These are phyloP conservation scores for Linum usitatissimum DNA, from an alignment of 345 rosid genomes.

Conservation along the genomic window DNA sequence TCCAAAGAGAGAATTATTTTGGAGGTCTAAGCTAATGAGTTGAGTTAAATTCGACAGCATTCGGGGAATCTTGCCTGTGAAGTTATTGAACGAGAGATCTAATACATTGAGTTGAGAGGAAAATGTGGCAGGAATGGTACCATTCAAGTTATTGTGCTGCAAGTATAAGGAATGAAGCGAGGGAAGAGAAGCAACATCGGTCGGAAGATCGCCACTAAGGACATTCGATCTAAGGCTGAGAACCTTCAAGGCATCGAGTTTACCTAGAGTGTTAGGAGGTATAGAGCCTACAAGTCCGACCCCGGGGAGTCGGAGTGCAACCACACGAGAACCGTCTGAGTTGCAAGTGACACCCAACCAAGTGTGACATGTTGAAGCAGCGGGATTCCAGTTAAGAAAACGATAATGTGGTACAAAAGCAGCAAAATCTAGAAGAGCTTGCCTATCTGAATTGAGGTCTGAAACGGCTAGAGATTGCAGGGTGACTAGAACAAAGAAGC, in stretches of 20 bases:
- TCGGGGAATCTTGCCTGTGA: conserved; percentile 44
- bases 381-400: conserved; percentile 45
- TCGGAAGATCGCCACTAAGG: conserved; percentile 52
- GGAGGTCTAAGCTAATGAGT: conserved; percentile 44
- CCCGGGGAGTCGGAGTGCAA: conserved; percentile 53
- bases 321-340: conserved; percentile 26
- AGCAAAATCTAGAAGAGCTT: conserved; percentile 49
- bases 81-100: conserved; percentile 57
- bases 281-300: conserved; percentile 55
- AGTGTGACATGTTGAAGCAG: conserved; percentile 28
- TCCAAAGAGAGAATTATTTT: conserved; percentile 52
- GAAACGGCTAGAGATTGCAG: no score
- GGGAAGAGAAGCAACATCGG: conserved; percentile 48
- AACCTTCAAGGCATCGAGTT: conserved; percentile 42
- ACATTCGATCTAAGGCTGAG: conserved; percentile 69
- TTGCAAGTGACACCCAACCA: conserved; percentile 65
- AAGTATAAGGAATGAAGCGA: conserved; percentile 47
- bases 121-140: conserved; percentile 28
- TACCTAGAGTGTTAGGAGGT: conserved; percentile 40
- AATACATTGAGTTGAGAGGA: conserved; percentile 37
- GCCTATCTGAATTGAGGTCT: conserved; percentile 18
- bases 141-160: conserved; percentile 57
- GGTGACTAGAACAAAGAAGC: no score
- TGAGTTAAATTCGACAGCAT: conserved; percentile 36
- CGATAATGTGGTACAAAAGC: conserved; percentile 35